These are phyloP conservation scores for Crucihimalaya himalaica DNA, from an alignment of 345 rosid genomes.

Conservation along the genomic window DNA sequence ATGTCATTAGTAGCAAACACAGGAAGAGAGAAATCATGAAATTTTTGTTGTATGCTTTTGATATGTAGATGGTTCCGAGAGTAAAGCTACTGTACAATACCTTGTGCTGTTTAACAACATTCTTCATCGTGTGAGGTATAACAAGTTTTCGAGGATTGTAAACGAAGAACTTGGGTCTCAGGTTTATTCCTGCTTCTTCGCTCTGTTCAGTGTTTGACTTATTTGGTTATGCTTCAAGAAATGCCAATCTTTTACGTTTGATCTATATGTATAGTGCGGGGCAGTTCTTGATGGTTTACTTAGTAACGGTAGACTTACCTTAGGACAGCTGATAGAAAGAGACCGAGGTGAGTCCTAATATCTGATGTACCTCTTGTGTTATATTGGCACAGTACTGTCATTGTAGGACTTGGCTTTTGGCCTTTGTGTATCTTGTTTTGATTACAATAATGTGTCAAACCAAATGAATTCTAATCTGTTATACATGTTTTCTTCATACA, in stretches of 20 bases:
- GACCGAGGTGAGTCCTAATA: conserved; percentile 51
- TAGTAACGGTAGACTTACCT: conserved; percentile 78
- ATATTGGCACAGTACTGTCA: not conserved
- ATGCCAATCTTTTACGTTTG: not conserved
- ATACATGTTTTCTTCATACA: not conserved
- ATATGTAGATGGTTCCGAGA: conserved; percentile 49
- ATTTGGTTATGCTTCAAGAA: conserved; percentile 1
- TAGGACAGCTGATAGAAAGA: conserved; percentile 70
- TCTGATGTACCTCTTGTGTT: conserved; percentile 3
- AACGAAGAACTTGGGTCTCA: conserved; percentile 55
- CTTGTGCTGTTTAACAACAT: conserved; percentile 65
- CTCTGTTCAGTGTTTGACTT: not conserved
- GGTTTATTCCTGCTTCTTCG: conserved; percentile 43
- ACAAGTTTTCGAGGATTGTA: conserved; percentile 58
- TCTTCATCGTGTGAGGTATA: conserved; percentile 68
- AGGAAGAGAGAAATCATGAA: conserved; percentile 2
- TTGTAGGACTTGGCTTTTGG: not conserved
- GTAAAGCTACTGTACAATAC: conserved; percentile 55
- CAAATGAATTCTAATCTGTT: conserved; percentile 1
- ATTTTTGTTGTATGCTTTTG: not conserved
- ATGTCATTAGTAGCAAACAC: conserved; percentile 1
- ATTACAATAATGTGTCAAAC: not conserved
- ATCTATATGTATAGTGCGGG: conserved; percentile 53
- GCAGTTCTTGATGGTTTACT: conserved; percentile 72
- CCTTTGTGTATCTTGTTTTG: conserved; percentile 13